These are phyloP conservation scores for Blastobotrys capitulatus DNA, from an alignment of 1,139 yeast species.

Conservation along the genomic window DNA sequence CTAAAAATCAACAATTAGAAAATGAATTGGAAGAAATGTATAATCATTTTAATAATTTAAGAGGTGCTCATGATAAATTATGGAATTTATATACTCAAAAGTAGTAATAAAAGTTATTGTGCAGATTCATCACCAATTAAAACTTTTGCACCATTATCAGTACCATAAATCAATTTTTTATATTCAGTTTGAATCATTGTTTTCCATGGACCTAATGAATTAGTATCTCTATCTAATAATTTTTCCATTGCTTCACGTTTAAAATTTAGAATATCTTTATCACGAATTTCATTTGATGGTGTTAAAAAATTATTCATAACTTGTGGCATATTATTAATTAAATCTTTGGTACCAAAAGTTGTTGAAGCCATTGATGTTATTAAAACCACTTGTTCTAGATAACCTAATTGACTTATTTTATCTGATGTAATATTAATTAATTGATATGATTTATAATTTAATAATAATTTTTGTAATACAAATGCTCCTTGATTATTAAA, in stretches of 20 bases:
- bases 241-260: constrained; percentile 24
- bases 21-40: constrained; percentile 23
- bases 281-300: constrained; percentile 18
- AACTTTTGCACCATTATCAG: not conserved
- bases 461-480: constrained; percentile 16
- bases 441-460: constrained; percentile 15
- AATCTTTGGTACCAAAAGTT: constrained; percentile 21
- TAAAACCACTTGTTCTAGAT: constrained; percentile 22
- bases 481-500: constrained; percentile 16
- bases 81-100: constrained; percentile 24
- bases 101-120: constrained; percentile 7
- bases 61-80: constrained; percentile 25
- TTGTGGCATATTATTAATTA: constrained; percentile 24
- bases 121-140: constrained; percentile 20
- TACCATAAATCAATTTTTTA: constrained; percentile 13
- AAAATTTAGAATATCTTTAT: constrained; percentile 19
- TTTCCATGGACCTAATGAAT: constrained; percentile 22
- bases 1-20: constrained; percentile 23
- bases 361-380: constrained; percentile 18
- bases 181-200: constrained; percentile 20
- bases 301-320: constrained; percentile 24
- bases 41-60: constrained; percentile 20
- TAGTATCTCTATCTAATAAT: constrained; percentile 16
- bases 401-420: constrained; percentile 19
- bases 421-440: constrained; percentile 14